Evolutionary conservation across 805 yeast species (phyloP), one percentile per base, ranked within the genome.

Genomic region (Starmerella davenportii): DNA sequence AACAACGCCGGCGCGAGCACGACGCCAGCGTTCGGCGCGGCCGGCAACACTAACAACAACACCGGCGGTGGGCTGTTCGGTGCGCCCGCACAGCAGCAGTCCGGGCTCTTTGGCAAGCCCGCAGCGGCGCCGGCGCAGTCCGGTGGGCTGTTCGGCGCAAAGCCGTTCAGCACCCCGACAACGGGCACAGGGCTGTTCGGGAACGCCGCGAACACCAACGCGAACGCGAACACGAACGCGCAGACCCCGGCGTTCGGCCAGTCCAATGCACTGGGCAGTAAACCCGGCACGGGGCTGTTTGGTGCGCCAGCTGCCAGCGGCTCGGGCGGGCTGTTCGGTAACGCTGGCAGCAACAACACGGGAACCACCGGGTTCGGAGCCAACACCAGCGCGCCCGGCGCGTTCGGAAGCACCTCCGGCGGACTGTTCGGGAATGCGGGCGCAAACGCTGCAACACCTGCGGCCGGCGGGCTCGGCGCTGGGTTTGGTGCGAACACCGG

Each of bases 401-500:
- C 23, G 23, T 35, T 35, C 19, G 37, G 37, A n/a, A 34, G 41
- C 21, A 20, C 51, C 3, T 15, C n/a, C 17, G 46, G 48, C 14
- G 62, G 64, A 15, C 67, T 68, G 1, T 40, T 64, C 30, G 65
- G 66, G 48, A 69, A 68, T 14, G 47, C 43, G 21, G 14, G 25
- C 11, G 34, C 27, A 17, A n/a, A 38, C n/a, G 28, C 31, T n/a
- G 40, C 32, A 16, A 35, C 55, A 15, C n/a, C 23, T 32, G 35
- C 16, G 15, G 7, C 17, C 23, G 15, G 32, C 15, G 35, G 35
- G 8, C 35, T 32, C 15, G 35, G 35, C 5, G 7, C 15, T 32
- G 35, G 35, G 17, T 21, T 32, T 32, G 35, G 35, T 9, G 34
- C 15, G 8, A 30, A 11, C n/a, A 29, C 35, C 19, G 37, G 28